Conservation (phyloP, 2,329 filamentous ascomycete genomes). For the Penicillium crustosum region DNA sequence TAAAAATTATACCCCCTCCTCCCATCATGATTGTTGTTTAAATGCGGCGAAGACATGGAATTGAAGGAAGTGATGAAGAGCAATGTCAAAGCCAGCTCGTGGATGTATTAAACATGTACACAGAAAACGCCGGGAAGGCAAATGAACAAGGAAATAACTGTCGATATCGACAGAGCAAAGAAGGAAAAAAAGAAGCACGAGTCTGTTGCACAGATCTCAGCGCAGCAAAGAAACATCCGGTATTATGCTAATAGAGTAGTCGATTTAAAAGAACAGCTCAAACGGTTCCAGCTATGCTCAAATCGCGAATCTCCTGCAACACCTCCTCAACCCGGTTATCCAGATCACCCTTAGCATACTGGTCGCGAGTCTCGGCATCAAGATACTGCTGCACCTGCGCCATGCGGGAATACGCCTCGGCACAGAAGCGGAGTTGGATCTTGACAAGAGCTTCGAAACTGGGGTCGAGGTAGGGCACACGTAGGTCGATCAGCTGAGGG, state of each 20-base stretch:
- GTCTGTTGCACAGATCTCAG: background rate
- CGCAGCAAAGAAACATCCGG: constrained; percentile 13
- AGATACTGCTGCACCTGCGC: constrained; percentile 98
- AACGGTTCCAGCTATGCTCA: constrained; percentile 84
- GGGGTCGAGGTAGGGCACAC: constrained; percentile 94
- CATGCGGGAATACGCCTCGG: constrained; percentile 96
- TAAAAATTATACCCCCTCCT: background rate
- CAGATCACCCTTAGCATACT: constrained; percentile 90
- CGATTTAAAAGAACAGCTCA: constrained; percentile 29
- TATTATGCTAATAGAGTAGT: constrained; percentile 15
- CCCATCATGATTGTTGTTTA: background rate
- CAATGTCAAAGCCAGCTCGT: constrained; percentile 8
- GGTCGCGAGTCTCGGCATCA: constrained; percentile 89
- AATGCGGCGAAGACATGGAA: background rate
- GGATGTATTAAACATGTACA: constrained; percentile 16
- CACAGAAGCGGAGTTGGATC: constrained; percentile 96
- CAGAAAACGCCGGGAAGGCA: constrained; percentile 7
- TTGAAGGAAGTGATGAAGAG: background rate
- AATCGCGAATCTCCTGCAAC: constrained; percentile 90
- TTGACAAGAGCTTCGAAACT: constrained; percentile 98
- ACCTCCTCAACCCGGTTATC: constrained; percentile 93
- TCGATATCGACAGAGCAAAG: constrained; percentile 2
- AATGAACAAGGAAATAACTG: background rate
- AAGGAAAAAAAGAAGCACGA: constrained; percentile 7
- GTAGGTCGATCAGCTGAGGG: constrained; percentile 92